Evolutionary conservation across 164 flowering plant species (phyloP), one percentile per base, ranked within the genome.

Genomic region (Annona squamosa): DNA sequence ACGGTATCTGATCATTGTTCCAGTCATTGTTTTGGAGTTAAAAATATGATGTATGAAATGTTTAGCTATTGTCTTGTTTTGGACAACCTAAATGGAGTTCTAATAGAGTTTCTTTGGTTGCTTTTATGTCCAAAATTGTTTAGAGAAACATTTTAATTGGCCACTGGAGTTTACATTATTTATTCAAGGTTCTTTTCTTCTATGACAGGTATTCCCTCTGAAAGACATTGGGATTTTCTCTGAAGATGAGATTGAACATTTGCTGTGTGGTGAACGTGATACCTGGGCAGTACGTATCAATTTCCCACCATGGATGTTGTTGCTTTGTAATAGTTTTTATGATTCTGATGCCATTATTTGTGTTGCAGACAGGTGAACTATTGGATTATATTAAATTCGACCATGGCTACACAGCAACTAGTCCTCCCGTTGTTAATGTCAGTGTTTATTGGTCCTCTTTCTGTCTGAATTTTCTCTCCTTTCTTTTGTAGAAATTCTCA

Each of bases 331-430:
- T 46, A 10, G 42, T 9, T 66, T 43, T 13, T 46, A 65, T 65
- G 5, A 41, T 66, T 66, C 43, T 37, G 3, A 37, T 47, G 4
- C 71, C 62, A 44, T 66, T 56, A 2, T 62, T 74, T 74, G 48
- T 61, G 44, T 63, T 45, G 45, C 89, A 90, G 94, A 77, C 82
- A 57, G 82, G 81, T 74, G 90, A 87, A 73, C 86, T 96, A 42
- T 73, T 86, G 82, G 93, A 93, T 77, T 86, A 91, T 74, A 80
- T 91, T 79, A 91, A 91, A 83, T 90, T 91, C 76, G 98, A 93
- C 77, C 99, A 96, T 82, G 99, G 99, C 74, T 96, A 93, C 79
- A 93, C 97, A 41, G 88, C 90, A 7, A 86, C 91, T 81, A 96
- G 98, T 84, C 88, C 91, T 71, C 89, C 92, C 19, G 75, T 93